Evolutionary conservation across 2,329 filamentous ascomycete species (phyloP).

Genomic region (Lasiodiplodia hormozganensis): DNA sequence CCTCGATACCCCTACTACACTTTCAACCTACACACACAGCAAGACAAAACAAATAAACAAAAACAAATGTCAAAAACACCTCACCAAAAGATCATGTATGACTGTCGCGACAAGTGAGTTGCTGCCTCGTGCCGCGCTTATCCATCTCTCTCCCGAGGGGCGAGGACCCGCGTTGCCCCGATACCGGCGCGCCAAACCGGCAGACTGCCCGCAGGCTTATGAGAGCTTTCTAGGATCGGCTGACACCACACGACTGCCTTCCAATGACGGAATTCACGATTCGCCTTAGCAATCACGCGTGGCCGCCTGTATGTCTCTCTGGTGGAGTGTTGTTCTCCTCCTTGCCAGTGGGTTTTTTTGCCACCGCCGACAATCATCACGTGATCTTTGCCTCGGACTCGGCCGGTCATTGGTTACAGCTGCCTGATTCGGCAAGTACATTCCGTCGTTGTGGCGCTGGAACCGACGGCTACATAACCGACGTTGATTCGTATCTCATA

Average conservation of each 20-base stretch:
- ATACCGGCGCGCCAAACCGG: slow-evolving; percentile 12
- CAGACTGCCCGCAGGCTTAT: slow-evolving; percentile 8
- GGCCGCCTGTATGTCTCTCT: background rate
- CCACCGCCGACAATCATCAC: background rate
- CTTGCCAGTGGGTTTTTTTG: background rate
- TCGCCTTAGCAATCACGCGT: no score
- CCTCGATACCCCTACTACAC: slow-evolving; percentile 17
- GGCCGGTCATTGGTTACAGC: background rate
- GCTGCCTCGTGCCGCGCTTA: background rate
- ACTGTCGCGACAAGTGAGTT: background rate
- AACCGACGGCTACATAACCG: background rate
- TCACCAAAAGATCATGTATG: background rate
- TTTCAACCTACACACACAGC: background rate
- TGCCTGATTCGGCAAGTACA: background rate
- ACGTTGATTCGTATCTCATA: background rate
- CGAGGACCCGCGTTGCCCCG: background rate
- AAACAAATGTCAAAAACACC: slow-evolving; percentile 11
- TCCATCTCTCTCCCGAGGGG: background rate
- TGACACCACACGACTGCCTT: background rate
- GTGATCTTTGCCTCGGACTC: background rate
- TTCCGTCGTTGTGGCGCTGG: background rate
- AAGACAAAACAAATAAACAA: background rate
- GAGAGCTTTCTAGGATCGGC: slow-evolving; percentile 16
- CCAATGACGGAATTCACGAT: background rate
- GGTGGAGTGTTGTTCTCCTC: background rate